Base-by-base conservation (phyloP, 192 early-diverging fungal species). In the Obelidium mucronatum region DNA sequence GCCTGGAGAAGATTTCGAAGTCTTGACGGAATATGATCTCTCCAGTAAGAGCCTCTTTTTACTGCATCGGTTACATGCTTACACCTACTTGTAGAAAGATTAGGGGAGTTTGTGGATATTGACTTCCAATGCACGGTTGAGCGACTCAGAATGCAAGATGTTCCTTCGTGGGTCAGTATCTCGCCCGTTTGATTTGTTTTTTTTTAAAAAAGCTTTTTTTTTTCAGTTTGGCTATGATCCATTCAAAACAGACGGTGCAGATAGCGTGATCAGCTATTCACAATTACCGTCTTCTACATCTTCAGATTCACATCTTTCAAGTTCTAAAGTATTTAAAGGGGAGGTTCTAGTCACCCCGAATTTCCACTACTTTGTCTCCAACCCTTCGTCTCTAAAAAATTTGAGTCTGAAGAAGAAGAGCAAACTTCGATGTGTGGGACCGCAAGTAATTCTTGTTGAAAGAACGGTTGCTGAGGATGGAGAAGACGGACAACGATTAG, bases 181-280 rank as follows among this genome's bases (percentile, higher is more conserved):
- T 15, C 22, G n/a, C n/a, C n/a, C n/a, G n/a, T n/a, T n/a, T n/a
- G n/a, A n/a, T n/a, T n/a, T n/a, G n/a, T n/a, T n/a, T 15, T 48
- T 3, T 76, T 51, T 58, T 33, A 35, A 58, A 35, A 36, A 58
- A 15, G 39, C 54, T 0, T 15, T 54, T 30, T 51, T 68, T 19
- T 24, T 34, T 33, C 48, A 83, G 81, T 83, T 83, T 81, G 81
- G 81, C n/a, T 83, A 82, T 56, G 81, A 83, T 78, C 55, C 74
- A 24, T 83, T 80, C 78, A 84, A 63, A 44, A 51, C 30, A 17
- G 66, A 40, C 62, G 24, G 15, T 8, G 6, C 22, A 11, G 30
- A 6, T 8, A 60, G 58, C 58, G 17, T 28, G 30, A n/a, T 60
- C 58, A 60, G 28, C 11, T 60, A 17, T 11, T 60, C 58, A 26